These are phyloP conservation scores for Mortierella sp. DNA, from an alignment of 371 early-diverging fungal genomes.

Conservation along the genomic window DNA sequence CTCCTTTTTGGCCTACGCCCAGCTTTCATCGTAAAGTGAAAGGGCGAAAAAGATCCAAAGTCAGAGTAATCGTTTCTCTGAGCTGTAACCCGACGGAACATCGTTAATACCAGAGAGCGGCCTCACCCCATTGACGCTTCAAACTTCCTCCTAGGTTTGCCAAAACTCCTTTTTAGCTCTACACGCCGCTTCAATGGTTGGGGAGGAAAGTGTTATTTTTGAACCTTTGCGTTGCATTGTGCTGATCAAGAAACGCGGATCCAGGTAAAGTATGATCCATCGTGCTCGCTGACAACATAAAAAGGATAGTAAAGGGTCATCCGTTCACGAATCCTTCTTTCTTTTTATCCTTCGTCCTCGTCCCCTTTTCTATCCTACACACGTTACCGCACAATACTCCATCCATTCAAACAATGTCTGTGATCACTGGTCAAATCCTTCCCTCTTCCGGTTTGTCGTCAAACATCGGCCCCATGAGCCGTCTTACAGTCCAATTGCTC, in stretches of 20 bases:
- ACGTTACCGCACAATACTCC: neutral
- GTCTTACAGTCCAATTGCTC: conserved; percentile 17
- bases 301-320: too few relatives aligned
- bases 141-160: too few relatives aligned
- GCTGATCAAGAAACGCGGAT: too few relatives aligned
- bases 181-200: too few relatives aligned
- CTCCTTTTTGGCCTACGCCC: too few relatives aligned
- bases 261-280: too few relatives aligned
- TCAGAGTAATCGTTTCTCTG: neutral
- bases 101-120: conserved; percentile 1
- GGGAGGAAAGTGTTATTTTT: too few relatives aligned
- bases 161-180: too few relatives aligned
- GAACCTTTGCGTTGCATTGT: too few relatives aligned
- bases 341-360: neutral
- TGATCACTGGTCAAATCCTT: conserved; percentile 17
- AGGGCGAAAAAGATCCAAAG: neutral
- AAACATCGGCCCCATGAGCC: conserved; percentile 16
- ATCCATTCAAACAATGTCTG: conserved; percentile 2
- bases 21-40: neutral
- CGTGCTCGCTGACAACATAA: too few relatives aligned
- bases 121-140: too few relatives aligned
- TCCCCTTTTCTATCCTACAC: neutral
- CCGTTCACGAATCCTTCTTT: too few relatives aligned
- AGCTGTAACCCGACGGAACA: conserved; percentile 3
- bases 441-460: neutral